Base-by-base conservation (phyloP, 2,329 filamentous ascomycete genomes). In the Epichloe festucae region DNA sequence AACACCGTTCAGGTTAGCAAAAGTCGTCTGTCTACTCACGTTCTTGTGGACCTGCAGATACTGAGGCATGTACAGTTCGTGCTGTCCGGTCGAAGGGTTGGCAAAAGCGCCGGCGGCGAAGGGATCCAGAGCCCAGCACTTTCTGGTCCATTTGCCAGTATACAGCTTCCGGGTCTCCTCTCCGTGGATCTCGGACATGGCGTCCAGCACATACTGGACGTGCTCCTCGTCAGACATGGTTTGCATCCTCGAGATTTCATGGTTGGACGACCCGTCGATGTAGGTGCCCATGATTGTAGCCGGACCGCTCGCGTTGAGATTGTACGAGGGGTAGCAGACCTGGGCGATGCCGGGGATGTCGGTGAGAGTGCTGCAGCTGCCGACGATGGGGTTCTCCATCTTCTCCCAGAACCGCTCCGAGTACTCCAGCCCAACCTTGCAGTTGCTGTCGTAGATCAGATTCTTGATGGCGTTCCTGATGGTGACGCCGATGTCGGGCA, bases 181-280 rank as follows among this genome's bases (percentile, higher is more conserved):
- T 4, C 82, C 82, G 60, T 86, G 82, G n/a, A 84, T 75, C 62
- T 84, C 77, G 14, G 78, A 69, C 78, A 87, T 85, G 19, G 81
- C 77, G 42, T 83, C 75, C 54, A 84, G 73, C 1, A 82, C 74
- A 51, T 79, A 73, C 15, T 77, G 74, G 3, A 85, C 77, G 59
- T 87, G 82, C 57, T 85, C 76, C 12, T 70, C 70, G 51, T 82
- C 78, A 11, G 72, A 69, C 52, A 53, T 53, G 52, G 48, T 53
- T 39, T 44, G 77, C 66, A 6, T 75, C 68, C 1, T 66, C 58
- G 76, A 70, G 38, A 61, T 59, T 34, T 60, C 57, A 15, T 63
- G 68, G 59, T 65, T 62, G 14, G 70, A 69, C 27, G n/a, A 48
- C 19, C 71, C 75, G 1, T 69, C 72, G 35, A 70, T 59, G 66